A percentile compares a stretch with the other conserved stretches of the same genome.
phyloP scores from a whole-genome alignment of 331 rosid genomes.

The Erythrophleum ivorense region DNA sequence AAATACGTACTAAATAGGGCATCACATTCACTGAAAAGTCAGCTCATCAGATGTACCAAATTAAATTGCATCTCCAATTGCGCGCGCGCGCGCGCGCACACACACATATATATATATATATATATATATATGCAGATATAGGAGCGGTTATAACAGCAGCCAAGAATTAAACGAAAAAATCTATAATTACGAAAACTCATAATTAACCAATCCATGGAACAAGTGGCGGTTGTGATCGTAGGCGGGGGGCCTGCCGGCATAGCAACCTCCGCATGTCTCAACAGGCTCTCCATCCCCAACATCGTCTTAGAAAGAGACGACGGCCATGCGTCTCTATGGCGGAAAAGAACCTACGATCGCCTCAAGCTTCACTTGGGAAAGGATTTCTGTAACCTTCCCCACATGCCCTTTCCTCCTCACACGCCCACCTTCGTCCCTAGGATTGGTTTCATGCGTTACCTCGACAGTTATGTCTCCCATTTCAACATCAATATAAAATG shows the following conservation, averaged over 20 bases:
- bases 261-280: slow-evolving; percentile 69
- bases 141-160: background rate
- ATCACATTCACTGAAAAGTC: background rate
- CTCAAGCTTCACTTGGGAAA: slow-evolving; percentile 69
- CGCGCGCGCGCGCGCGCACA: too few relatives aligned
- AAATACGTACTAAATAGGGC: background rate
- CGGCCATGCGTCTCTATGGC: slow-evolving; percentile 63
- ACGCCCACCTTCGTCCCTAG: slow-evolving; percentile 55
- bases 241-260: slow-evolving; percentile 77
- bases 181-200: background rate
- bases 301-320: slow-evolving; percentile 66
- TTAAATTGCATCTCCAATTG: background rate
- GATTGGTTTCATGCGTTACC: slow-evolving; percentile 46
- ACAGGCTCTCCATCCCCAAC: slow-evolving; percentile 47
- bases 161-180: background rate
- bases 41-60: background rate
- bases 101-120: too few relatives aligned
- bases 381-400: slow-evolving; percentile 59
- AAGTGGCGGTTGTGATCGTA: slow-evolving; percentile 52
- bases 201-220: slow-evolving; percentile 37
- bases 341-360: slow-evolving; percentile 64
- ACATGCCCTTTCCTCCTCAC: slow-evolving; percentile 44
- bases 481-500: slow-evolving; percentile 36
- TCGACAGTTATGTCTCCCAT: slow-evolving; percentile 45
- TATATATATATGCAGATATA: background rate